A percentile compares a stretch with the other conserved stretches of the same genome.
Conservation (phyloP, 805 yeast genomes). For the Suhomyces sp. region DNA sequence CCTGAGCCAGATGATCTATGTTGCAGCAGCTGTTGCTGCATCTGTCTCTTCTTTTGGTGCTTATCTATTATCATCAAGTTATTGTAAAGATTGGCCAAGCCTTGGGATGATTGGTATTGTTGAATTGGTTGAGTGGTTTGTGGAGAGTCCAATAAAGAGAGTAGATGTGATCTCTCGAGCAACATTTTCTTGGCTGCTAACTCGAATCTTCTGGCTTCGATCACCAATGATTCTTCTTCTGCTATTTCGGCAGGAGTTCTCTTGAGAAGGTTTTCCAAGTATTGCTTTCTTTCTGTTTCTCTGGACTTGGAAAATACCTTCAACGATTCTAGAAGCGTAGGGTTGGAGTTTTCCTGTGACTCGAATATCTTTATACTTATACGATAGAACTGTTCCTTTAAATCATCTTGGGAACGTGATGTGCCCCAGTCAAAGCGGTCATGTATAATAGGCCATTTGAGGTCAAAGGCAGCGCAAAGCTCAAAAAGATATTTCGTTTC, state of each 20-base stretch:
- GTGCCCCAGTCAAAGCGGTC: slow-evolving; percentile 49
- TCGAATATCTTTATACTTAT: slow-evolving; percentile 52
- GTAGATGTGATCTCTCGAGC: slow-evolving; percentile 72
- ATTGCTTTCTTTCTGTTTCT: slow-evolving; percentile 78
- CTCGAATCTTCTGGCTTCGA: slow-evolving; percentile 91
- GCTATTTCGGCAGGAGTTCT: slow-evolving; percentile 96
- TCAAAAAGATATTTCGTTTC: slow-evolving; percentile 82
- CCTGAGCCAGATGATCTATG: slow-evolving; percentile 12
- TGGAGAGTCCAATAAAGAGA: slow-evolving; percentile 84
- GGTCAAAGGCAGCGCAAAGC: slow-evolving; percentile 56
- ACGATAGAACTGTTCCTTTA: slow-evolving; percentile 76
- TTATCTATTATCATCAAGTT: slow-evolving; percentile 72
- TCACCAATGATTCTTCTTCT: slow-evolving; percentile 91
- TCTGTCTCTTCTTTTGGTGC: slow-evolving; percentile 51
- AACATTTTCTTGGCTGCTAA: slow-evolving; percentile 87
- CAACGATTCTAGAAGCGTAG: slow-evolving; percentile 56
- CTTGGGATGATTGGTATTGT: slow-evolving; percentile 81
- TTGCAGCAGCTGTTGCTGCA: slow-evolving; percentile 35
- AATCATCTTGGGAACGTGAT: slow-evolving; percentile 63
- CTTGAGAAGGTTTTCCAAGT: slow-evolving; percentile 69
- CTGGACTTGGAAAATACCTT: slow-evolving; percentile 61
- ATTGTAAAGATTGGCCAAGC: slow-evolving; percentile 81
- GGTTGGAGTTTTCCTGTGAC: slow-evolving; percentile 41
- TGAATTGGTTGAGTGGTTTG: slow-evolving; percentile 69
- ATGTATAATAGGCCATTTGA: slow-evolving; percentile 64